Evolutionary conservation across 768 basidiomycete species (phyloP).

Genomic region (Pleurotus eryngii): DNA sequence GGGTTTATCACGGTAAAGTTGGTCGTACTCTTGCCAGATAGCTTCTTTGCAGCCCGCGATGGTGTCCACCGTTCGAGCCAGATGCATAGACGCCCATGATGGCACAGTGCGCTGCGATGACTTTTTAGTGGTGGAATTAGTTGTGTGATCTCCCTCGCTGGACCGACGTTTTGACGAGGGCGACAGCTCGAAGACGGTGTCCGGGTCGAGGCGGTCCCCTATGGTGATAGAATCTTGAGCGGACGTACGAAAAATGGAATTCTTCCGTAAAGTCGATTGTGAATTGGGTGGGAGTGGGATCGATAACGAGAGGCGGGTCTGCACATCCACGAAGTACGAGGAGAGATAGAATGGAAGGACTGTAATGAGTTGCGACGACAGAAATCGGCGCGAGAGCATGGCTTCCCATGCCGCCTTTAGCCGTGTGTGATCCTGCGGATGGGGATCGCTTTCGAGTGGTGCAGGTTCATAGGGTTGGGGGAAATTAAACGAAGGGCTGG

Average conservation of each 20-base stretch:
- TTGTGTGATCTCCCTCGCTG: slow-evolving; percentile 16
- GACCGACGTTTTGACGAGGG: slow-evolving; percentile 3
- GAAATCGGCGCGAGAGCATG: slow-evolving; percentile 59
- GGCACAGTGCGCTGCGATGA: slow-evolving; percentile 26
- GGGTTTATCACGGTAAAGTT: slow-evolving; percentile 35
- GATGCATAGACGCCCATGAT: slow-evolving; percentile 60
- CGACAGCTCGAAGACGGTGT: background rate
- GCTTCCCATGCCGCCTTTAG: slow-evolving; percentile 64
- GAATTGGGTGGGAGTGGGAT: slow-evolving; percentile 58
- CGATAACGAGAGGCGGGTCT: slow-evolving; percentile 43
- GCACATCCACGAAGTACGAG: slow-evolving; percentile 49
- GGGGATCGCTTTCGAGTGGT: slow-evolving; percentile 14
- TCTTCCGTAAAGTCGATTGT: slow-evolving; percentile 17
- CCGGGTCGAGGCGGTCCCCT: background rate
- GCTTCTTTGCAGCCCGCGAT: slow-evolving; percentile 66
- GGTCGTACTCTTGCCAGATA: slow-evolving; percentile 62
- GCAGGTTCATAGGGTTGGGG: slow-evolving; percentile 9
- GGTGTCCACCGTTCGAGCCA: slow-evolving; percentile 54
- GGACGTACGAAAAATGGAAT: background rate
- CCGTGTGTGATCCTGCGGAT: slow-evolving; percentile 61
- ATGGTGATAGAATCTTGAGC: background rate
- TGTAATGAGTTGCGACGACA: slow-evolving; percentile 49
- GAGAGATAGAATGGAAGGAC: slow-evolving; percentile 69
- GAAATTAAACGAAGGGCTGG: slow-evolving; percentile 9
- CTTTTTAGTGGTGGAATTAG: slow-evolving; percentile 8